Evolutionary conservation across 2,329 filamentous ascomycete genomes (phyloP), one percentile per base, ranked within the genome.

Genomic region (Biscogniauxia sp.): DNA sequence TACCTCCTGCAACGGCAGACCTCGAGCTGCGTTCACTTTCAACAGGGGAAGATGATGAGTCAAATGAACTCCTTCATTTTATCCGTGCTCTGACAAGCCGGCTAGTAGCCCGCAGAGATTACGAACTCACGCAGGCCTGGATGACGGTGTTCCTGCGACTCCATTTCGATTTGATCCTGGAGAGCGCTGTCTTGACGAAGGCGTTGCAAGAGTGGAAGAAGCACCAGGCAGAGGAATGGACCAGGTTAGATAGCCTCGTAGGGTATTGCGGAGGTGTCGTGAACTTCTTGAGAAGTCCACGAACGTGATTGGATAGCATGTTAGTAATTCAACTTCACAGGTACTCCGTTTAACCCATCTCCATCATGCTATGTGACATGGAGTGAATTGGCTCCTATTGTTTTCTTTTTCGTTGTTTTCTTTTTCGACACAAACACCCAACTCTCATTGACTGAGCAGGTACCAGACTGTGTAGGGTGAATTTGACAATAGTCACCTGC

Each of bases 51-150:
- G 73, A 77, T 59, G 72, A 80, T 67, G 70, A 82, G 62, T 76
- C 85, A 63, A 86, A 89, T 60, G 95, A 98, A 75, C 79, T 96
- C 19, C 79, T 88, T 0, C 82, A 87, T 57, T 99, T 99, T 72
- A 88, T 98, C 56, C 76, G 80, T n/a, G 93, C 93, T 1, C 77
- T 99, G 59, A 96, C 91, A 0, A 82, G 79, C 57, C 83, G 90
- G 13, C 79, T 98, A 56, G 77, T 80, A 51, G 80, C 85, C 55
- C 87, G 88, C 65, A 85, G 85, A 54, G 95, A 98, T 75, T 99
- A 96, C 75, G 95, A 99, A 77, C 82, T 99, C 49, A 90, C 92
- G 17, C 93, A 98, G 76, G 92, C 93, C 0, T 99, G 95, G 94
- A 98, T 99, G 93, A 88, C 90, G 1, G 94, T 98, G 1, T 96